Conservation (phyloP, 805 yeast genomes). For the Starmerella floris region DNA sequence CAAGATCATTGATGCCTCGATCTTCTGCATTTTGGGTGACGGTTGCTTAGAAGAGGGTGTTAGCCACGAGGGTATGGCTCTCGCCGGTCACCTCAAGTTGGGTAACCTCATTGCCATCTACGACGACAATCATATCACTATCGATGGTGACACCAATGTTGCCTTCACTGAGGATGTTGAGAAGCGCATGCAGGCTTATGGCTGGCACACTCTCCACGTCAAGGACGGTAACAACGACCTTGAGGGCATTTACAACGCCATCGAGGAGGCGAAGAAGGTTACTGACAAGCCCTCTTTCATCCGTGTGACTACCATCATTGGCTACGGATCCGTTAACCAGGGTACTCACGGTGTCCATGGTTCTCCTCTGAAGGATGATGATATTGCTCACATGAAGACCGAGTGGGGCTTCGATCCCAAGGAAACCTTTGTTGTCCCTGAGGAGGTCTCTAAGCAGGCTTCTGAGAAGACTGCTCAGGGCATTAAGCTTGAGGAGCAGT, state of each 20-base stretch:
- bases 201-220: conserved; percentile 78
- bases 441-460: conserved; percentile 67
- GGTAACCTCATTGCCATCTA: conserved; percentile 88
- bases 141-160: conserved; percentile 79
- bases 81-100: conserved; percentile 92
- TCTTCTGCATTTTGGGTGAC: conserved; percentile 80
- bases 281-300: conserved; percentile 79
- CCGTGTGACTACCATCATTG: conserved; percentile 81
- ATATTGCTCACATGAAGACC: conserved; percentile 70
- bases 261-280: conserved; percentile 66
- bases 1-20: conserved; percentile 58
- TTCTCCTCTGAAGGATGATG: conserved; percentile 88
- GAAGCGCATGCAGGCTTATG: conserved; percentile 77
- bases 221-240: conserved; percentile 70
- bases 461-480: conserved; percentile 43
- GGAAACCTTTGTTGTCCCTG: conserved; percentile 63
- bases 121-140: conserved; percentile 94
- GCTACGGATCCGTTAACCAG: conserved; percentile 72
- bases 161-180: conserved; percentile 90
- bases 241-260: conserved; percentile 55
- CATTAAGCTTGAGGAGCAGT: conserved; percentile 54
- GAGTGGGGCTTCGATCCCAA: conserved; percentile 81
- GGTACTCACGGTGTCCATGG: conserved; percentile 95
- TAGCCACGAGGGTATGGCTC: conserved; percentile 80
- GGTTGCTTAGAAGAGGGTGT: conserved; percentile 99